These are phyloP conservation scores for Diaporthe longicolla DNA, from an alignment of 2,329 filamentous ascomycete genomes.

Conservation along the genomic window DNA sequence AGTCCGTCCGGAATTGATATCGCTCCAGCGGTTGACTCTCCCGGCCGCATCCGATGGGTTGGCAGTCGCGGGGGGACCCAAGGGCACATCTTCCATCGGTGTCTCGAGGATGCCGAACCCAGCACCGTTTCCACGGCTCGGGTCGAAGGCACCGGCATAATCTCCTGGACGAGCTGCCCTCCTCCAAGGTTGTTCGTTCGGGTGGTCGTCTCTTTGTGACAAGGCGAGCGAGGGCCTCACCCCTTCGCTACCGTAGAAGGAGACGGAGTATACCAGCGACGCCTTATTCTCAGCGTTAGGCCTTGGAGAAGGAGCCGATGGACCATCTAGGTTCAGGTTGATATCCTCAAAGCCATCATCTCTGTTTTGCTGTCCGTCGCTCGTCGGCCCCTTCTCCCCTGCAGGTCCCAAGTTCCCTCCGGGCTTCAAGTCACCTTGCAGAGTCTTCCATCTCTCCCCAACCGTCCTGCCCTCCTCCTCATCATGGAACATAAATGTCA, in stretches of 20 bases:
- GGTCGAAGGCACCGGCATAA: slow-evolving; percentile 40
- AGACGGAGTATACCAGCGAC: neutral
- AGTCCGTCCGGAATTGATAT: neutral
- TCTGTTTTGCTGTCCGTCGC: neutral
- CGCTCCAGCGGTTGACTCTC: neutral
- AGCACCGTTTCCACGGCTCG: slow-evolving; percentile 38
- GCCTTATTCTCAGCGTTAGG: neutral
- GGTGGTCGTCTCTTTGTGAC: neutral
- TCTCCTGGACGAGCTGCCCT: slow-evolving; percentile 38
- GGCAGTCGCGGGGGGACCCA: neutral
- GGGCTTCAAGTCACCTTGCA: slow-evolving; percentile 6
- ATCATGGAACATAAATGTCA: slow-evolving; percentile 39
- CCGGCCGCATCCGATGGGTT: neutral
- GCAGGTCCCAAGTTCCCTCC: neutral
- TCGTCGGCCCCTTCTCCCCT: neutral
- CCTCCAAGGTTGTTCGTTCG: slow-evolving; percentile 42
- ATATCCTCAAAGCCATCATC: neutral
- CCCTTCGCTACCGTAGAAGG: slow-evolving; percentile 8
- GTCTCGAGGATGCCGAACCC: slow-evolving; percentile 35
- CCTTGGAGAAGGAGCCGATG: slow-evolving; percentile 13
- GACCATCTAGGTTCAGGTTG: slow-evolving; percentile 20
- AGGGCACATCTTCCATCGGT: neutral
- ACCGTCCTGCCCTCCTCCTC: slow-evolving; percentile 27
- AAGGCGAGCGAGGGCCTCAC: slow-evolving; percentile 4
- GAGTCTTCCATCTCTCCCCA: slow-evolving; percentile 30